Base-by-base conservation (phyloP, 1,284 basidiomycete species). In the Cerioporus squamosus region DNA sequence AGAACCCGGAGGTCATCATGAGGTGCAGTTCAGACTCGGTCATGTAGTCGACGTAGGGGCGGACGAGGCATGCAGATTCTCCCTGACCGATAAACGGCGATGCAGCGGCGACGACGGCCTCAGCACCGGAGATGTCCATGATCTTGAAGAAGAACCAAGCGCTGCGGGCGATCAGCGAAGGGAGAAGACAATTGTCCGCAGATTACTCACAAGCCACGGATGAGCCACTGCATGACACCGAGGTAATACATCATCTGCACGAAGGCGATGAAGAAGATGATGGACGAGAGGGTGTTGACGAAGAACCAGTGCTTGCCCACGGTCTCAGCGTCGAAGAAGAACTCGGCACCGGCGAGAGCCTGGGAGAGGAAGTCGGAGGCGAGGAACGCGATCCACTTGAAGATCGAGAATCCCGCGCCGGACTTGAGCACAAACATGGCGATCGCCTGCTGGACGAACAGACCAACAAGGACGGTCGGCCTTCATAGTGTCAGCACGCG, bases 131-230 rank as follows among this genome's bases (percentile, higher is more conserved):
- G 29, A 94, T 83, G 63, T 90, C 86, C 85, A 95, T 84, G 52
- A 91, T 75, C 75, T 94, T 94, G 81, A 92, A 93, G 83, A 97
- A 96, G 78, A 96, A 84, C 93, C 92, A 95, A 5, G 93, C 94
- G 68, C 88, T 90, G 22, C 20, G 38, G 33, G 20, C 31, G 20
- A 60, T 33, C 47, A 66, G 51, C 36, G 49, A 22, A 61, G 50
- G 36, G 47, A 40, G 7, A 31, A 51, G 55, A 47, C 38, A 36
- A 24, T 20, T 1, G 15, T 24, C 39, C n/a, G 33, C 47, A 24
- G 23, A 45, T 4, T 12, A 76, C 86, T 64, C 62, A 90, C 87
- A 92, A 93, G 70, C 90, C 80, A 68, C 84, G 85, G 73, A 95
- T 85, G 67, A 95, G 75, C 91, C 93, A 95, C 77, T 94, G 91